phyloP scores from a whole-genome alignment of 2,329 filamentous ascomycete species.

The Neofusicoccum parvum region DNA sequence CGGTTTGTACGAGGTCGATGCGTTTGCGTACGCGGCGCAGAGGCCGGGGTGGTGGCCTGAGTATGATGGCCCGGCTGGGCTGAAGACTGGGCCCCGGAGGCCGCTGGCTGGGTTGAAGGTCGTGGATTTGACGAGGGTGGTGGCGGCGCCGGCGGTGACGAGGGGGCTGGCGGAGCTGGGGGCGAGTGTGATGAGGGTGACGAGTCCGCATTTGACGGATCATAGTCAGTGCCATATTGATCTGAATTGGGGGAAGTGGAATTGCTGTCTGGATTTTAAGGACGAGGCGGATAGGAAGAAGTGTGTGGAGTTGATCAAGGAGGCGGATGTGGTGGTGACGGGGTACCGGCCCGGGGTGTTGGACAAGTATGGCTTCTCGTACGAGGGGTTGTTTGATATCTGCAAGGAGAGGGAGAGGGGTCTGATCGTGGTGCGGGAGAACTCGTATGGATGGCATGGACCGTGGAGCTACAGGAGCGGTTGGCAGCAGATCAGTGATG shows the following conservation, averaged over 20 bases:
- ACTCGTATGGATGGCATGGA: conserved; percentile 57
- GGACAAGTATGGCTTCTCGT: conserved; percentile 50
- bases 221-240: conserved; percentile 47
- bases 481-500: conserved; percentile 54
- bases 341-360: conserved; percentile 54
- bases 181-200: conserved; percentile 51
- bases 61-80: neutral
- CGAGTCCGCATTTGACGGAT: conserved; percentile 43
- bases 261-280: conserved; percentile 47
- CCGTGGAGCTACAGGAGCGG: conserved; percentile 50
- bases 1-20: conserved; percentile 35
- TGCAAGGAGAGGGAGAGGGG: neutral
- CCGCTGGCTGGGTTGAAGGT: conserved; percentile 23
- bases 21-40: conserved; percentile 22
- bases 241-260: conserved; percentile 56
- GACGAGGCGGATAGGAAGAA: conserved; percentile 41
- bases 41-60: neutral
- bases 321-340: conserved; percentile 55
- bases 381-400: conserved; percentile 46
- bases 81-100: neutral
- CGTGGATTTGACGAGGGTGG: neutral
- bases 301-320: conserved; percentile 45
- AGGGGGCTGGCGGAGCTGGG: conserved; percentile 48
- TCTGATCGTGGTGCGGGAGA: conserved; percentile 51
- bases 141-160: conserved; percentile 4